Percentiles rank a stretch among this genome's conserved stretches.
Conservation (phyloP, 202 grass and related monocot genomes). For the Cymbopogon flexuosus region DNA sequence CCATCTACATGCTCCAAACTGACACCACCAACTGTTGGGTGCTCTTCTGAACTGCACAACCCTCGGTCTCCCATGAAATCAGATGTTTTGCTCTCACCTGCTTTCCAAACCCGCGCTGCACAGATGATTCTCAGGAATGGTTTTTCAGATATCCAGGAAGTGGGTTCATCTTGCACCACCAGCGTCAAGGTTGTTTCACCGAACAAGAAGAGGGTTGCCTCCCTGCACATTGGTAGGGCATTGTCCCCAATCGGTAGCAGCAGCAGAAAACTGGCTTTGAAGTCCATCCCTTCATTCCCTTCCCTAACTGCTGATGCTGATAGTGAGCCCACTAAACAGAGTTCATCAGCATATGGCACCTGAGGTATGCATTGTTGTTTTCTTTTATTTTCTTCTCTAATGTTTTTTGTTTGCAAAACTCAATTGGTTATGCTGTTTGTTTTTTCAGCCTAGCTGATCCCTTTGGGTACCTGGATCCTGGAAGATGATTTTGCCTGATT, state of each 20-base stretch:
- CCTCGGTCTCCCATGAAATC: not conserved
- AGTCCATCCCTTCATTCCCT: constrained; percentile 54
- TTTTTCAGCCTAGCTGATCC: not conserved
- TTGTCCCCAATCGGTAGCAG: constrained; percentile 30
- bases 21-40: not conserved
- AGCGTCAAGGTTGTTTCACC: constrained; percentile 41
- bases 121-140: not conserved
- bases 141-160: constrained; percentile 27
- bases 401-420: not conserved
- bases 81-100: not conserved
- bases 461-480: not conserved
- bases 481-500: not conserved
- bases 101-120: not conserved
- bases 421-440: not conserved
- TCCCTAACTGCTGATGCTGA: constrained; percentile 36
- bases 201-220: constrained; percentile 49
- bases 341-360: not conserved
- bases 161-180: not conserved
- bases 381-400: not conserved
- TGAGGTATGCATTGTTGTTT: too few species aligned
- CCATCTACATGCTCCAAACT: constrained; percentile 2
- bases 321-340: constrained; percentile 6
- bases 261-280: constrained; percentile 37
- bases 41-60: not conserved
- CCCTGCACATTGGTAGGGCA: not conserved